A percentile compares a stretch with the other conserved stretches of the same genome.
These are phyloP conservation scores for Plasmodium reichenowi DNA, from an alignment of 169 alveolate species.

Conservation along the genomic window DNA sequence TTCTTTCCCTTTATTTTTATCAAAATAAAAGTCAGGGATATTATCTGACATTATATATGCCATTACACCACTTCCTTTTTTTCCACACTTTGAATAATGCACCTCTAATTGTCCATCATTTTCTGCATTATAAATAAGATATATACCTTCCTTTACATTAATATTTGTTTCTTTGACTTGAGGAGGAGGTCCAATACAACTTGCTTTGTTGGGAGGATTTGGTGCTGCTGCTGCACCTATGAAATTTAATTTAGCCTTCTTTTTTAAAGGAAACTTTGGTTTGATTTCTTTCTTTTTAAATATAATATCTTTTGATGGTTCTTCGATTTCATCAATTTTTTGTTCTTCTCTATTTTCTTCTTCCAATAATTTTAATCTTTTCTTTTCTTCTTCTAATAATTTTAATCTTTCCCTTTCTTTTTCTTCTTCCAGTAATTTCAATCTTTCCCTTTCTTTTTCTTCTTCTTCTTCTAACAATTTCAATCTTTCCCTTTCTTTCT, in stretches of 20 bases:
- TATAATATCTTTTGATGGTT: constrained; percentile 15
- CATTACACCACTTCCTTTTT: constrained; percentile 53
- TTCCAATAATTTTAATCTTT: background rate
- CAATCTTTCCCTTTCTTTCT: background rate
- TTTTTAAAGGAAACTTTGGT: constrained; percentile 17
- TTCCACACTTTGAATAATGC: constrained; percentile 38
- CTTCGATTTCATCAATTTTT: background rate
- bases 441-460: constrained; percentile 21
- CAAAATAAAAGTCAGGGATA: constrained; percentile 81
- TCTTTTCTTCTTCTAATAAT: constrained; percentile 25
- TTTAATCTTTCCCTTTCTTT: constrained; percentile 23
- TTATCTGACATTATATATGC: constrained; percentile 74
- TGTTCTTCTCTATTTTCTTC: constrained; percentile 20
- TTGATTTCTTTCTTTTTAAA: constrained; percentile 24
- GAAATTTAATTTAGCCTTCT: constrained; percentile 57
- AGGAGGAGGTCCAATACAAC: constrained; percentile 52
- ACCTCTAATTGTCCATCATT: constrained; percentile 69
- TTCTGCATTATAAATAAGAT: constrained; percentile 43
- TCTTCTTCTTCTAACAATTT: constrained; percentile 6
- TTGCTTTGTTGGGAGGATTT: constrained; percentile 30
- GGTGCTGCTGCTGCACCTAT: constrained; percentile 75
- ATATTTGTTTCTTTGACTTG: constrained; percentile 38
- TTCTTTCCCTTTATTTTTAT: constrained; percentile 69
- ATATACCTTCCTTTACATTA: constrained; percentile 26
- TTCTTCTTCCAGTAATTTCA: constrained; percentile 29